Evolutionary conservation across 495 filamentous ascomycete genomes (phyloP), one percentile per base, ranked within the genome.

Genomic region (Neurospora intermedia): DNA sequence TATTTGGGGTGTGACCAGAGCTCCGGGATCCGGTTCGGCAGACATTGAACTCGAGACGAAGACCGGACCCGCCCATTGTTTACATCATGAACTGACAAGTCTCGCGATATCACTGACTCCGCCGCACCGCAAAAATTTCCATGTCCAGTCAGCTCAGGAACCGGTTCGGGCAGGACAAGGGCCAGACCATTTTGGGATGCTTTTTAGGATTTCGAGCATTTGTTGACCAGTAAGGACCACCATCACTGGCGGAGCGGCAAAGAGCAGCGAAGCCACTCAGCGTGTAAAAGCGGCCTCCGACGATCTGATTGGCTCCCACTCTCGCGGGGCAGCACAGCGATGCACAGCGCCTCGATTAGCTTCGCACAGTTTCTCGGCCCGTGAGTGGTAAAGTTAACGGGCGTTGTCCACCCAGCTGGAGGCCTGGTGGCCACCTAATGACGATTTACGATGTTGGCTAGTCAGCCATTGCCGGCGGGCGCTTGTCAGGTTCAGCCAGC

Each of bases 241-340:
- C 15, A 15, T 66, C 27, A 66, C 54, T 66, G 54, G 54, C 54
- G 54, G 27, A 66, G 54, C 72, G 72, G 72, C 69, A 70, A 35
- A 66, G 40, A 48, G 23, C 72, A 59, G 69, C 72, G 20, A 46
- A 72, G 73, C 74, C 74, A 74, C 42, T 62, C 73, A 69, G 54
- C 41, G 73, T 45, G 43, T 71, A 71, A 42, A 74, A 71, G 39
- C 43, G 75, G 73, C 73, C 74, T 69, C 75, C 73, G 69, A 70
- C 42, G 38, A 23, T n/a, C 62, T 69, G 70, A 76, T 76, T 76
- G 75, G 75, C 70, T 43, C 43, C 40, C 38, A 23, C 43, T 35
- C n/a, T 23, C 40, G 75, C 69, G 75, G 75, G 75, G 73, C 62
- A 69, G 73, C 75, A 76, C 75, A 70, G 38, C 75, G 70, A 62